Base-by-base conservation (phyloP, 73 alveolate species). In the Paramecium pentaurelia region DNA sequence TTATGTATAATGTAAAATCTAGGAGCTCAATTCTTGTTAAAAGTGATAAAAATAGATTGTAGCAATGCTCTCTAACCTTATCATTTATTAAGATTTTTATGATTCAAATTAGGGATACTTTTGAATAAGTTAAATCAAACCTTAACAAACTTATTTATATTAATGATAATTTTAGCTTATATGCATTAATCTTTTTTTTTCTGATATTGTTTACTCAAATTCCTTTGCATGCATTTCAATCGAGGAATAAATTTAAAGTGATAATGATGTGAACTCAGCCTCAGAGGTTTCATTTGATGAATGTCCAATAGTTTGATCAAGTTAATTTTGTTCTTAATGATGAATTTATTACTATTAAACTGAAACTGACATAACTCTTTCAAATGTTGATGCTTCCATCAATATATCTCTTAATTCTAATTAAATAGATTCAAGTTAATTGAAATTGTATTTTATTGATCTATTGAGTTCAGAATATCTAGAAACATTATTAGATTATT, bases 91-190 rank as follows among this genome's bases (percentile, higher is more conserved):
- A 30, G 20, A 30, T 75, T 75, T 37, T 36, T 38, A 10, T 37
- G n/a, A 34, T 75, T 75, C 88, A 42, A 75, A 75, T 38, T 16
- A 12, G 14, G 88, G 88, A 75, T 75, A 75, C 20, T 75, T 75
- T 42, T 75, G 22, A 3, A 75, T 75, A 6, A 75, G n/a, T 8
- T 75, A 11, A 36, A 75, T 75, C 16, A 75, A 42, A 0, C 42
- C 60, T 42, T 75, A 20, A 75, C 88, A 75, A 4, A 75, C 88
- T 75, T 75, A 38, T 75, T 75, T 75, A 38, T 38, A 75, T 75
- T 75, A 37, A 38, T 42, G 38, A 42, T 75, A 75, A 75, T 75
- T 36, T 8, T 75, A 42, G 12, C 88, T 75, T 12, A 75, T 75
- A 11, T 75, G 58, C 88, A 38, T 75, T 75, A 75, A 30, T 36